phyloP scores from a whole-genome alignment of 768 basidiomycete species.

The Lentinula guzmanii region DNA sequence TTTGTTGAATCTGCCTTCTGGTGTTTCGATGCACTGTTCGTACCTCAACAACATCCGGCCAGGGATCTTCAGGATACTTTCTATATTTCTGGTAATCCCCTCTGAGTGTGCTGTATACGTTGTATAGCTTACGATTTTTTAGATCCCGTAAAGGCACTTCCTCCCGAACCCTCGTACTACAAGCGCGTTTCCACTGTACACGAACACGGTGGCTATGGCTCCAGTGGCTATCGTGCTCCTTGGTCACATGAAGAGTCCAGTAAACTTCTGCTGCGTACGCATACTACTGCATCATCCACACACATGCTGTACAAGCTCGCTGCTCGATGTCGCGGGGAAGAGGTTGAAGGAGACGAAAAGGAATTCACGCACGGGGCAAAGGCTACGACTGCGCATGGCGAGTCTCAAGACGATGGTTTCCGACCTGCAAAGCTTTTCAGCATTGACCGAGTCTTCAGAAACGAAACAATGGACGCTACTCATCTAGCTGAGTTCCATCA shows the following conservation, averaged over 20 bases:
- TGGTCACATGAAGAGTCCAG: conserved; percentile 91
- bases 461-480: conserved; percentile 97
- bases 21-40: conserved; percentile 98
- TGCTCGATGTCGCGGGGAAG: conserved; percentile 68
- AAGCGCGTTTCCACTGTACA: conserved; percentile 79
- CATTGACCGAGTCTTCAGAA: conserved; percentile 97
- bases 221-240: conserved; percentile 94
- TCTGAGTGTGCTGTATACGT: background rate
- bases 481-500: conserved; percentile 99
- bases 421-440: conserved; percentile 91
- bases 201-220: conserved; percentile 83
- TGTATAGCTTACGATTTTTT: conserved; percentile 4
- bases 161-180: conserved; percentile 80
- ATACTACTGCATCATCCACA: conserved; percentile 93
- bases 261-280: conserved; percentile 90
- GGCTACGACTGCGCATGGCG: conserved; percentile 20
- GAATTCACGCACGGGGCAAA: conserved; percentile 34
- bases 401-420: conserved; percentile 61
- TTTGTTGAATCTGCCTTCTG: conserved; percentile 99
- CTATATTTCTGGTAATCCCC: conserved; percentile 77
- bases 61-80: conserved; percentile 98
- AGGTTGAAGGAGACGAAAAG: conserved; percentile 31
- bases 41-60: conserved; percentile 98
- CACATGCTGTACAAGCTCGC: conserved; percentile 94
- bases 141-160: conserved; percentile 77